Base-by-base conservation (phyloP, 2,329 filamentous ascomycete genomes). In the Fonsecaea nubica region DNA sequence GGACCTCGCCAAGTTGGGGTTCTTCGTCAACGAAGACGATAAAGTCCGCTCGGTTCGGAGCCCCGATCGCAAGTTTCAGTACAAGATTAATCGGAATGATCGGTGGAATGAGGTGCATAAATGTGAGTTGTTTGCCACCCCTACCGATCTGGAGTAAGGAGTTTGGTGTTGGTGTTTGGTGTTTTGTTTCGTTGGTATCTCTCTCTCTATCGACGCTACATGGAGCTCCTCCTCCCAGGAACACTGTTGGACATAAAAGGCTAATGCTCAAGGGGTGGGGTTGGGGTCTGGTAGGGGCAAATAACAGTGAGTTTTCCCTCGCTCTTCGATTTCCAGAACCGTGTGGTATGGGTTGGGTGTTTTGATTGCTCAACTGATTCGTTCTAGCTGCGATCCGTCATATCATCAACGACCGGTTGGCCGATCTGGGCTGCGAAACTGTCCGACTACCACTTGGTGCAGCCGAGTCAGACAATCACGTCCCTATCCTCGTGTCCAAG, bases 31-130 rank as follows among this genome's bases (percentile, higher is more conserved):
- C 72, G 84, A 89, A 0, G 78, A 88, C 0, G 92, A 94, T 71
- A 87, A 94, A 74, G 86, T 97, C 68, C 88, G 91, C 56, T 88
- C 84, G 67, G 89, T 91, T 62, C 81, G 85, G 25, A 81, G 92
- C 40, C 88, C 90, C 0, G 84, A 89, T 33, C 82, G 85, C 70
- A 89, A 89, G 75, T 96, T 92, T 81, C 86, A 91, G 72, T 97
- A 85, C 82, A 89, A 88, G 76, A 78, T 91, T 61, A 90, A 86
- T 75, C 88, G 87, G 72, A 93, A 92, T 77, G 82, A 86, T n/a
- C 88, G 92, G 42, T 85, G 90, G 79, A 97, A 97, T 76, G 85
- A 90, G 48, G 83, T 90, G 21, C 92, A 92, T 73, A 85, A 89
- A 18, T 48, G 57, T 59, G 40, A 50, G 45, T 48, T 13, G 12